A percentile compares a stretch with the other conserved stretches of the same genome.
Conservation (phyloP, 371 early-diverging fungal species). For the Mortierella sp. region DNA sequence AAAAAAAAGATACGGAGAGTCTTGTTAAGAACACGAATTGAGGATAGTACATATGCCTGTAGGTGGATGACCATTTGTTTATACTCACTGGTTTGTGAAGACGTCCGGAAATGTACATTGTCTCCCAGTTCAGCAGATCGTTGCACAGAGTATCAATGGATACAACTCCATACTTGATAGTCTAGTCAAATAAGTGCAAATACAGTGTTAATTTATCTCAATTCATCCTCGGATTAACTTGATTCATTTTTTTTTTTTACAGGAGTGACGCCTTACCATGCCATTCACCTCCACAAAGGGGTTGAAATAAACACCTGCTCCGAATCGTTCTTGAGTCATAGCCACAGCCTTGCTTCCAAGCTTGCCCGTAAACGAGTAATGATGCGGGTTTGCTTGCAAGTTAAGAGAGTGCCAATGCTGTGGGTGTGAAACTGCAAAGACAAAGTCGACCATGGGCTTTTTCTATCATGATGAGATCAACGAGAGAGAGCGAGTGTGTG, state of each 20-base stretch:
- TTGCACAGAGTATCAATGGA: conserved; percentile 86
- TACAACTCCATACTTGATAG: conserved; percentile 96
- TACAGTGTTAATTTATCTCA: background rate
- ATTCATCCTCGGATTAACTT: background rate
- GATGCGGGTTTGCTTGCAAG: conserved; percentile 87
- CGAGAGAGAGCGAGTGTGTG: background rate
- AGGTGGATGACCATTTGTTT: background rate
- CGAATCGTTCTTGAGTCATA: conserved; percentile 84
- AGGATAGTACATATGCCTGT: background rate
- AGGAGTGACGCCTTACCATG: conserved; percentile 66
- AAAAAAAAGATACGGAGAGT: background rate
- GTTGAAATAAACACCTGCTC: conserved; percentile 96
- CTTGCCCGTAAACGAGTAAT: conserved; percentile 85
- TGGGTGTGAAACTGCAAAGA: conserved; percentile 97
- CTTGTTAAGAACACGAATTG: background rate
- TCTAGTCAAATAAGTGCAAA: conserved; percentile 48
- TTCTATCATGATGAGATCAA: conserved; percentile 25
- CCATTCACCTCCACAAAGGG: conserved; percentile 92
- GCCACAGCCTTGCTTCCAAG: conserved; percentile 82
- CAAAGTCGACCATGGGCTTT: conserved; percentile 92
- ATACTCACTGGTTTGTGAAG: conserved; percentile 94
- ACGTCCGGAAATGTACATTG: conserved; percentile 95
- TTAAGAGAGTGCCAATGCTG: conserved; percentile 97
- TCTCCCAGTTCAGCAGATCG: conserved; percentile 95
- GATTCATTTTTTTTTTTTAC: background rate